These are phyloP conservation scores for Tetradesmus obliquus DNA, from an alignment of 139 green algal species.

Conservation along the genomic window DNA sequence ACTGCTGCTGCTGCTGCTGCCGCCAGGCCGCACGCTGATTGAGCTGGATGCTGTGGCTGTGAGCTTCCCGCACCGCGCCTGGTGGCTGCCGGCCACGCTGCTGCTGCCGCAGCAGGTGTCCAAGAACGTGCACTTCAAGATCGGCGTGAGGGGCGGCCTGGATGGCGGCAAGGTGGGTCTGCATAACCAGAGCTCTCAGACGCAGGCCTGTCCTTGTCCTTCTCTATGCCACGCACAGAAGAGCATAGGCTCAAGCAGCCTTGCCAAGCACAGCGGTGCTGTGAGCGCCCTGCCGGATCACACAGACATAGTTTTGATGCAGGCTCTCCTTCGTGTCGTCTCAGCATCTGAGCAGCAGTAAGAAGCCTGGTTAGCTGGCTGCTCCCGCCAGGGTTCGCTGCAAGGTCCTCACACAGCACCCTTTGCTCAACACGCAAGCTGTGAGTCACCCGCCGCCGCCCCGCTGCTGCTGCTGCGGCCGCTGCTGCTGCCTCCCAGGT, in stretches of 20 bases:
- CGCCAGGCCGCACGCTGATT: constrained; percentile 11
- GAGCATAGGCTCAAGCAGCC: too few relatives aligned
- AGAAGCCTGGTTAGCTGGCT: too few relatives aligned
- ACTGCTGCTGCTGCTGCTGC: background rate
- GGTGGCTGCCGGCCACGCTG: constrained; percentile 24
- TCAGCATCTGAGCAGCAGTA: too few relatives aligned
- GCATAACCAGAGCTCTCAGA: background rate
- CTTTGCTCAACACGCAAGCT: background rate
- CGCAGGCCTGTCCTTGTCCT: too few relatives aligned
- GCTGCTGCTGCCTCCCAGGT: constrained; percentile 14
- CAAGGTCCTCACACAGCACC: too few relatives aligned
- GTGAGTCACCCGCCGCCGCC: background rate
- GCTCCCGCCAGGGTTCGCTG: too few relatives aligned
- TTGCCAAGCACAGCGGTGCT: too few relatives aligned
- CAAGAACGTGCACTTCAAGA: constrained; percentile 48
- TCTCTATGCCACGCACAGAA: too few relatives aligned
- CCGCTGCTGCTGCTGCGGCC: background rate
- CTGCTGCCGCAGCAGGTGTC: constrained; percentile 38
- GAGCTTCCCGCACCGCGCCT: constrained; percentile 25
- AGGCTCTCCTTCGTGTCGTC: too few relatives aligned
- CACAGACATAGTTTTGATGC: background rate
- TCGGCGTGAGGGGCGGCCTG: constrained; percentile 33
- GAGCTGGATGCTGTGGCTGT: constrained; percentile 43
- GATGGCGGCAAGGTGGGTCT: constrained; percentile 13
- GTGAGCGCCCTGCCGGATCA: background rate